Conservation (phyloP, 495 filamentous ascomycete genomes). For the Rusavskia elegans region DNA sequence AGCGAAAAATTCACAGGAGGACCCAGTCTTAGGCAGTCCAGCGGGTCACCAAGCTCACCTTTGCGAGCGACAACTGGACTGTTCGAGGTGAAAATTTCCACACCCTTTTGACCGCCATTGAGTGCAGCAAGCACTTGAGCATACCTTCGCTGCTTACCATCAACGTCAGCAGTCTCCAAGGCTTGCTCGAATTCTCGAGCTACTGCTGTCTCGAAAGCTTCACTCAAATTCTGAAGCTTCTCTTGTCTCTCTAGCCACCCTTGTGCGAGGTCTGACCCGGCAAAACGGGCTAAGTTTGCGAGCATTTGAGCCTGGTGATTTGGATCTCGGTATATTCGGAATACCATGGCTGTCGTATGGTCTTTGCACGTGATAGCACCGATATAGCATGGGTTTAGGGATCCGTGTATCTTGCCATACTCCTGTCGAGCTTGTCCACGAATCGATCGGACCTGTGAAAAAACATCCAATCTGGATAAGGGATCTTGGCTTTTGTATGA, state of each 20-base stretch:
- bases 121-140: slow-evolving; percentile 68
- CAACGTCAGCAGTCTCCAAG: slow-evolving; percentile 76
- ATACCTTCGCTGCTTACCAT: slow-evolving; percentile 77
- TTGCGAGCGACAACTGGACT: slow-evolving; percentile 66
- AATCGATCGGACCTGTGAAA: slow-evolving; percentile 58
- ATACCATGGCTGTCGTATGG: slow-evolving; percentile 70
- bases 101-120: slow-evolving; percentile 62
- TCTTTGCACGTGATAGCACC: slow-evolving; percentile 57
- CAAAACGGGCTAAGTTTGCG: slow-evolving; percentile 59
- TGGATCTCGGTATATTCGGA: slow-evolving; percentile 72
- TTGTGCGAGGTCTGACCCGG: slow-evolving; percentile 59
- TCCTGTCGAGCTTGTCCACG: slow-evolving; percentile 77
- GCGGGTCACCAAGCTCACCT: slow-evolving; percentile 54
- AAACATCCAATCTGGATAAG: slow-evolving; percentile 42
- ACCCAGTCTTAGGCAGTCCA: slow-evolving; percentile 65
- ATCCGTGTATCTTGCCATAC: slow-evolving; percentile 79
- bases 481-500: slow-evolving; percentile 26
- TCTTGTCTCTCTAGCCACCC: slow-evolving; percentile 56
- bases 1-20: slow-evolving; percentile 46
- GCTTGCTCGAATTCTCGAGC: slow-evolving; percentile 83
- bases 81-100: slow-evolving; percentile 77
- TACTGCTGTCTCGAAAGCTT: slow-evolving; percentile 81
- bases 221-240: slow-evolving; percentile 55
- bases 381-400: slow-evolving; percentile 73
- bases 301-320: slow-evolving; percentile 81